phyloP scores from a whole-genome alignment of 1,284 basidiomycete genomes.

The Tilletia setariae region DNA sequence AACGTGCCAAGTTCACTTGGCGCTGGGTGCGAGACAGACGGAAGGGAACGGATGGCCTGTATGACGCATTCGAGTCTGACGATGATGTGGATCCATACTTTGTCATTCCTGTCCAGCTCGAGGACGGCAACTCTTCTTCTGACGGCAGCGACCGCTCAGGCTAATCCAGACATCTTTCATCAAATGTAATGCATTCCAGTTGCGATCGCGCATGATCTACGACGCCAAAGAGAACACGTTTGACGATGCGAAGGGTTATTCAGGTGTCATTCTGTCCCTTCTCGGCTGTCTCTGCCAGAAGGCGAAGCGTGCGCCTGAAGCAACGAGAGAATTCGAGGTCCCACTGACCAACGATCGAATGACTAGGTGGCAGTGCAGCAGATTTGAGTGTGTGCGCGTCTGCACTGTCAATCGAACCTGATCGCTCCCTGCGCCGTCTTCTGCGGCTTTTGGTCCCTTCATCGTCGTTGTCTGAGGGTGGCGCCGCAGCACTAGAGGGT shows the following conservation, averaged over 20 bases:
- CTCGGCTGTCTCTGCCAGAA: neutral
- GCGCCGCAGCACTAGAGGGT: neutral
- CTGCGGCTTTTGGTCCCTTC: neutral
- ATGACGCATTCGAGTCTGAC: constrained; percentile 20
- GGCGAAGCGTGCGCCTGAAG: neutral
- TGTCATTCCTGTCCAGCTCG: constrained; percentile 43
- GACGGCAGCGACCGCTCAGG: constrained; percentile 6
- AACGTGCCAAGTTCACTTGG: constrained; percentile 6
- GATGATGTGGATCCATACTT: constrained; percentile 36
- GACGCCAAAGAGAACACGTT: too few relatives aligned
- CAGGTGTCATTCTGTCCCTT: neutral
- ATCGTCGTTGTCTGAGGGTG: neutral
- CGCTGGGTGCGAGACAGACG: constrained; percentile 1
- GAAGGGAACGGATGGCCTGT: constrained; percentile 9
- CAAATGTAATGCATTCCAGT: too few relatives aligned
- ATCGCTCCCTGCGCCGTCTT: neutral
- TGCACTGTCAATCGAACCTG: neutral
- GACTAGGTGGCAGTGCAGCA: neutral
- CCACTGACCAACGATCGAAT: neutral
- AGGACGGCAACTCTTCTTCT: constrained; percentile 21
- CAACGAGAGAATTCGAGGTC: constrained; percentile 12
- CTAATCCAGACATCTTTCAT: neutral
- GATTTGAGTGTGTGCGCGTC: neutral
- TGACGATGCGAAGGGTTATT: too few relatives aligned
- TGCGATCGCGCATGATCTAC: too few relatives aligned